phyloP scores from a whole-genome alignment of 139 green algal species.

The Asterochloris sp. region DNA sequence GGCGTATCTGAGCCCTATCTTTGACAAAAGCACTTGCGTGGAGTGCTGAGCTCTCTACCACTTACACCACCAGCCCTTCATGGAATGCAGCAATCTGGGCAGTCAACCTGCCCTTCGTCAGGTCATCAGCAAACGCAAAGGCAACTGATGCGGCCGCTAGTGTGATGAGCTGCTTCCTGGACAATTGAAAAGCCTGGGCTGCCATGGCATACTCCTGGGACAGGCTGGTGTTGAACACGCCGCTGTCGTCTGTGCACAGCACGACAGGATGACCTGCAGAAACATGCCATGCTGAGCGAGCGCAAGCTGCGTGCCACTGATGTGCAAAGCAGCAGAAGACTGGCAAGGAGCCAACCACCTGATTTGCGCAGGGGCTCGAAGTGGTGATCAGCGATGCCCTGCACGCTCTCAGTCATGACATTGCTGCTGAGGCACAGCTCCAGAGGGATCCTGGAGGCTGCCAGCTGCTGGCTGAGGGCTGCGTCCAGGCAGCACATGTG shows the following conservation, averaged over 20 bases:
- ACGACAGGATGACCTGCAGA: slow-evolving; percentile 62
- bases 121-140: too few relatives aligned
- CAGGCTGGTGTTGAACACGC: slow-evolving; percentile 68
- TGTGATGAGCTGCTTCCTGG: too few relatives aligned
- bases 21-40: too few relatives aligned
- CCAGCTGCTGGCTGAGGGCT: slow-evolving; percentile 42
- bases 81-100: too few relatives aligned
- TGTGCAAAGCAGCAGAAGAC: not conserved
- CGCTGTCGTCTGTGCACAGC: slow-evolving; percentile 80
- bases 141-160: too few relatives aligned
- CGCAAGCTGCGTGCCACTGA: not conserved
- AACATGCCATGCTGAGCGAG: not conserved
- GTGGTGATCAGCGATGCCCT: slow-evolving; percentile 61
- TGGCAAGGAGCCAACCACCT: slow-evolving; percentile 13
- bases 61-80: too few relatives aligned
- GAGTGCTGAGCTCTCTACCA: too few relatives aligned
- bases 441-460: slow-evolving; percentile 51
- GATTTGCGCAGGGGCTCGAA: slow-evolving; percentile 48
- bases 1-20: too few relatives aligned
- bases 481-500: slow-evolving; percentile 77
- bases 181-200: slow-evolving; percentile 37
- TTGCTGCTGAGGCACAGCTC: slow-evolving; percentile 78
- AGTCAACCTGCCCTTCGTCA: too few relatives aligned
- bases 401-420: slow-evolving; percentile 49
- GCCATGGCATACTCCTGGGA: slow-evolving; percentile 56